Evolutionary conservation across 2,329 filamentous ascomycete species (phyloP).

Genomic region (Colletotrichum godetiae): DNA sequence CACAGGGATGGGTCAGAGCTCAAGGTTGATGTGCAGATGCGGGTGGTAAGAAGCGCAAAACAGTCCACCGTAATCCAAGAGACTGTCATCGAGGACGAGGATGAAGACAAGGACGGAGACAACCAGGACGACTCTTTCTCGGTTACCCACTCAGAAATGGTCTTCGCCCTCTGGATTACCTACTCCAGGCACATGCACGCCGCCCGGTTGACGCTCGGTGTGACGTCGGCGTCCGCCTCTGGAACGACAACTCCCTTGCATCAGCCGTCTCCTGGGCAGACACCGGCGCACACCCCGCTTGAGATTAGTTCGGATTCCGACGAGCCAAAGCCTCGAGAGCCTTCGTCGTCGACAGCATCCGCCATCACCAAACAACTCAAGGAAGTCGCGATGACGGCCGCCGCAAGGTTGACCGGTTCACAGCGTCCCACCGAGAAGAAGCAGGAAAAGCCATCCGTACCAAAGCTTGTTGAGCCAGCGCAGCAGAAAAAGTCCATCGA

Average conservation of each 20-base stretch:
- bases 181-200: conserved; percentile 94
- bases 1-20: conserved; percentile 93
- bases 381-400: conserved; percentile 65
- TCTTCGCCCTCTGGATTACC: conserved; percentile 96
- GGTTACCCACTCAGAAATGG: conserved; percentile 75
- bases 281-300: conserved; percentile 66
- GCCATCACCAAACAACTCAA: conserved; percentile 67
- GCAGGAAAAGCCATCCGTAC: conserved; percentile 46
- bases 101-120: conserved; percentile 50
- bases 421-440: conserved; percentile 46
- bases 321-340: conserved; percentile 53
- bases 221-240: conserved; percentile 72
- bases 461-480: conserved; percentile 50
- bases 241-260: conserved; percentile 77
- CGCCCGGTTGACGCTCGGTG: conserved; percentile 68
- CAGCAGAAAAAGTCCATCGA: conserved; percentile 82
- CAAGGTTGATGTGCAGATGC: conserved; percentile 95
- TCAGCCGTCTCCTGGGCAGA: conserved; percentile 83
- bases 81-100: conserved; percentile 70
- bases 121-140: conserved; percentile 58
- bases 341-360: conserved; percentile 54
- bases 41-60: conserved; percentile 91
- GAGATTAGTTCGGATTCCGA: conserved; percentile 68
- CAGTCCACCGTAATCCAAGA: conserved; percentile 70
- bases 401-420: conserved; percentile 62